These are phyloP conservation scores for Castanea sativa DNA, from an alignment of 306 rosid genomes.

Conservation along the genomic window DNA sequence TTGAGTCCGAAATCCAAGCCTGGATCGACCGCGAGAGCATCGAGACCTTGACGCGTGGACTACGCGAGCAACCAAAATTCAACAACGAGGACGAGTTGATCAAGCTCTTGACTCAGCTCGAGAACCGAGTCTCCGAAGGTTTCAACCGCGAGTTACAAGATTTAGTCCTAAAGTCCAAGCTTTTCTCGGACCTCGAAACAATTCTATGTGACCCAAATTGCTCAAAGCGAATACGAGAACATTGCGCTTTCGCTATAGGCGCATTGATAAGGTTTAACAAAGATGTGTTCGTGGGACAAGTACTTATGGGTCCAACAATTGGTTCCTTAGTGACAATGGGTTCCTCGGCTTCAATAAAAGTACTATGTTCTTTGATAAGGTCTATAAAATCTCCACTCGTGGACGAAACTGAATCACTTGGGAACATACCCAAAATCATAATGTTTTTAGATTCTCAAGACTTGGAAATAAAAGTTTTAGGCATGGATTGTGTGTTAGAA, in stretches of 20 bases:
- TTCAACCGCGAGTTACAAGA: constrained; percentile 72
- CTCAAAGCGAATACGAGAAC: constrained; percentile 47
- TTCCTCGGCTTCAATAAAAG: constrained; percentile 44
- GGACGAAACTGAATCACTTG: constrained; percentile 72
- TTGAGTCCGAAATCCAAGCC: constrained; percentile 69
- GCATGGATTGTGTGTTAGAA: constrained; percentile 62
- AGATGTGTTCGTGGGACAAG: constrained; percentile 87
- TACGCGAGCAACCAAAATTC: constrained; percentile 13
- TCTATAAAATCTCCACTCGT: constrained; percentile 76
- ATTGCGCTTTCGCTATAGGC: constrained; percentile 36
- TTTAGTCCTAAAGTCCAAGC: constrained; percentile 53
- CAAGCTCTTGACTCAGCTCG: constrained; percentile 48
- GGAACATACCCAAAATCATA: constrained; percentile 54
- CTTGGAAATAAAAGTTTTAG: constrained; percentile 37
- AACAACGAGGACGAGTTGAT: constrained; percentile 31
- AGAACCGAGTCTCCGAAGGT: constrained; percentile 52
- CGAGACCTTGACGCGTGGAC: constrained; percentile 28
- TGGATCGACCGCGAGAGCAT: constrained; percentile 86
- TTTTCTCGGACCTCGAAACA: constrained; percentile 47
- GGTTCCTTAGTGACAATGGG: constrained; percentile 47
- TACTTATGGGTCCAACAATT: constrained; percentile 56
- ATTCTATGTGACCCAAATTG: constrained; percentile 39
- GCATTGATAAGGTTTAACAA: constrained; percentile 75
- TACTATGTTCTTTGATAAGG: constrained; percentile 53
- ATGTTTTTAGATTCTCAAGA: constrained; percentile 36